phyloP scores from a whole-genome alignment of 495 filamentous ascomycete species.

The Aspergillus coremiiformis region DNA sequence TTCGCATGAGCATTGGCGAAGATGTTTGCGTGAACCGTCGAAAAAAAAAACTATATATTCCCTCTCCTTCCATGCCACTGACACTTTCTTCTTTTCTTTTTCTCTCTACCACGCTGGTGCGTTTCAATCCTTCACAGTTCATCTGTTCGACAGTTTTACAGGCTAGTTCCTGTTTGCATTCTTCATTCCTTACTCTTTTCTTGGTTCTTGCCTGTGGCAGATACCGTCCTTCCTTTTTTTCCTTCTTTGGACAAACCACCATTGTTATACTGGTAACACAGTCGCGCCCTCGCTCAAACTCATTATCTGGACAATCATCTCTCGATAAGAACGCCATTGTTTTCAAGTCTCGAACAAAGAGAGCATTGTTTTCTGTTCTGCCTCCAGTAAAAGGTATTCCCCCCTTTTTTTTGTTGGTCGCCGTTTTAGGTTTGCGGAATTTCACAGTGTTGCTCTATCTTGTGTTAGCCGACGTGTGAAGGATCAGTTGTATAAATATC shows the following conservation, averaged over 20 bases:
- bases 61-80: constrained; percentile 9
- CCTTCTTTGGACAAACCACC: constrained; percentile 4
- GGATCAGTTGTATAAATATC: neutral
- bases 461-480: neutral
- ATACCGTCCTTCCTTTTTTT: constrained; percentile 30
- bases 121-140: constrained; percentile 20
- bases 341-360: neutral
- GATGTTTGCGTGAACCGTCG: neutral
- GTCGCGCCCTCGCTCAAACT: neutral
- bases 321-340: neutral
- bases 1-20: neutral
- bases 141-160: constrained; percentile 26
- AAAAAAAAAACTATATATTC: constrained; percentile 15
- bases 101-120: constrained; percentile 17
- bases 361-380: neutral
- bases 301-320: neutral
- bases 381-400: constrained; percentile 12
- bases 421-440: neutral
- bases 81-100: constrained; percentile 6
- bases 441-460: neutral
- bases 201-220: constrained; percentile 29
- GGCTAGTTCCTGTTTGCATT: constrained; percentile 31
- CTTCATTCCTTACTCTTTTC: constrained; percentile 28
- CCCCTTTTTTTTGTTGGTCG: neutral
- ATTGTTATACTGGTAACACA: constrained; percentile 1